phyloP scores from a whole-genome alignment of 495 filamentous ascomycete species.

The Xylaria flabelliformis region DNA sequence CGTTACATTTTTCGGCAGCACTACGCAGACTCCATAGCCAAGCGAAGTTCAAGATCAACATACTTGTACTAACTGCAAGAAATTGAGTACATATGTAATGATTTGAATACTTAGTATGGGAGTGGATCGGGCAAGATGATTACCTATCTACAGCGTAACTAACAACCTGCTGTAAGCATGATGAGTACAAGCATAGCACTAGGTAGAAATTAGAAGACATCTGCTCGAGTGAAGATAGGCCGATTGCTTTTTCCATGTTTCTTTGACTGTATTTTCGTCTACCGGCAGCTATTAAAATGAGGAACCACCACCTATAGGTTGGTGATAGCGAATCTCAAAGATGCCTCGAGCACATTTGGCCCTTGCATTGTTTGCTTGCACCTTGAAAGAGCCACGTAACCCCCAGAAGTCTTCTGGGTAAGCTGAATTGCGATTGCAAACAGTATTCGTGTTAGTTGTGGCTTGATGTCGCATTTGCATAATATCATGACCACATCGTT shows the following conservation, averaged over 20 bases:
- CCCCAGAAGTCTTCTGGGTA: not conserved
- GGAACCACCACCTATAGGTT: not conserved
- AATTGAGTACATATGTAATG: not conserved
- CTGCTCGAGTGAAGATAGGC: not conserved
- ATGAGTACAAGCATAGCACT: not conserved
- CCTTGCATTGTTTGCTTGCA: not conserved
- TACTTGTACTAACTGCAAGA: not conserved
- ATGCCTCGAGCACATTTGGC: conserved; percentile 1
- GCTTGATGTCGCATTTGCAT: not conserved
- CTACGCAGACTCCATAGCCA: not conserved
- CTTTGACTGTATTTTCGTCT: not conserved
- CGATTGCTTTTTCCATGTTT: not conserved
- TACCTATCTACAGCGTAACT: not conserved
- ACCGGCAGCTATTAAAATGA: not conserved
- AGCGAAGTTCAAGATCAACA: not conserved
- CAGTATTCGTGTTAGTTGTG: not conserved
- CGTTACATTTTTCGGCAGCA: not conserved
- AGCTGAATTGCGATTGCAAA: not conserved
- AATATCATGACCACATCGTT: conserved; percentile 3
- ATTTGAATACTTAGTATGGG: not conserved
- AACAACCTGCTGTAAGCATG: not conserved
- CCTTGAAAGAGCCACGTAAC: not conserved
- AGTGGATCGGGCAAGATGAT: not conserved
- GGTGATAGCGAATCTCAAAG: not conserved
- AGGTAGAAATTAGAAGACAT: not conserved